Percentiles rank a stretch among this genome's conserved stretches.
phyloP scores from a whole-genome alignment of 192 early-diverging fungal species.

The Backusella sp. region DNA sequence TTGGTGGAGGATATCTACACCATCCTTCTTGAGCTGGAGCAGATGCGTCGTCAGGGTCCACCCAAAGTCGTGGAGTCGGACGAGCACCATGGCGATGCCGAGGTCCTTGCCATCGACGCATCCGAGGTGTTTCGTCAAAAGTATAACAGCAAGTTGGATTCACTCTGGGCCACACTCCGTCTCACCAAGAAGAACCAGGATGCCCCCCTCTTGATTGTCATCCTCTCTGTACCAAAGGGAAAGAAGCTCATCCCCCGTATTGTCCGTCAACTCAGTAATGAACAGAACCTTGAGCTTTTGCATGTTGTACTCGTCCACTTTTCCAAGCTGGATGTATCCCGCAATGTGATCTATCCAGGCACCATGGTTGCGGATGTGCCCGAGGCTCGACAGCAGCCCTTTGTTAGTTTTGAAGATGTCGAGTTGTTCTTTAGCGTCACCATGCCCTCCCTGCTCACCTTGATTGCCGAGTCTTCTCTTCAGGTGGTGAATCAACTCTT shows the following conservation, averaged over 20 bases:
- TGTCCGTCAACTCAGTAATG: slow-evolving; percentile 70
- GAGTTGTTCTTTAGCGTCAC: slow-evolving; percentile 87
- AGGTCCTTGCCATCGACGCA: background rate
- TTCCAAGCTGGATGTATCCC: slow-evolving; percentile 69
- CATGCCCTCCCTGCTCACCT: slow-evolving; percentile 77
- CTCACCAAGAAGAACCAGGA: slow-evolving; percentile 23
- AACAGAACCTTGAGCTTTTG: slow-evolving; percentile 77
- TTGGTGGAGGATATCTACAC: slow-evolving; percentile 80
- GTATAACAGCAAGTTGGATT: slow-evolving; percentile 43
- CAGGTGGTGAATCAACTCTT: slow-evolving; percentile 78
- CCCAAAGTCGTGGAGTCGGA: slow-evolving; percentile 25
- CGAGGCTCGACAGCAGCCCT: slow-evolving; percentile 21
- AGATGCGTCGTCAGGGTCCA: slow-evolving; percentile 72
- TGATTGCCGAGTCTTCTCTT: slow-evolving; percentile 84
- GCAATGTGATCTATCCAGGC: slow-evolving; percentile 45
- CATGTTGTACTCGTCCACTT: slow-evolving; percentile 73
- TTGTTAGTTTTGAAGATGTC: slow-evolving; percentile 59
- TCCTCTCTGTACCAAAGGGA: slow-evolving; percentile 87
- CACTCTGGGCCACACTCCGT: slow-evolving; percentile 62
- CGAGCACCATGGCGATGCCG: slow-evolving; percentile 1
- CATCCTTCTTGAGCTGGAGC: slow-evolving; percentile 78
- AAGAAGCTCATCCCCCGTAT: slow-evolving; percentile 84
- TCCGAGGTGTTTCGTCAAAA: slow-evolving; percentile 49
- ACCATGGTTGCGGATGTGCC: slow-evolving; percentile 23
- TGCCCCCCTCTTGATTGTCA: slow-evolving; percentile 52